These are phyloP conservation scores for Fusarium agapanthi DNA, from an alignment of 2,329 filamentous ascomycete species.

Conservation along the genomic window DNA sequence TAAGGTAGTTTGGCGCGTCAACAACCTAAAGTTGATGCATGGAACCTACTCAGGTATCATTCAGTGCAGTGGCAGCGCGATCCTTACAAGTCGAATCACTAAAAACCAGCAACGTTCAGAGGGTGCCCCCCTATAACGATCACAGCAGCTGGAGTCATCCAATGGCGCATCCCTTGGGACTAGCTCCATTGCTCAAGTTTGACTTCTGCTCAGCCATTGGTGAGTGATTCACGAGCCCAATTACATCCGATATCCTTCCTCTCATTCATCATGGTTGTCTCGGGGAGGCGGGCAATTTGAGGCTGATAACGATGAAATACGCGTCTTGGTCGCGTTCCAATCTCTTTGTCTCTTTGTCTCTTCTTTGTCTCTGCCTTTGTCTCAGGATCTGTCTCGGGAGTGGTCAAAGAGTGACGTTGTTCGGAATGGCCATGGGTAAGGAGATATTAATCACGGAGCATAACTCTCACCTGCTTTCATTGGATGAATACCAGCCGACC, in stretches of 20 bases:
- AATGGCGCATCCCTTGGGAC: neutral
- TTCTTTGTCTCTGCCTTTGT: neutral
- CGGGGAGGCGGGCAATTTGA: neutral
- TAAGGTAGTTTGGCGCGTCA: conserved; percentile 1
- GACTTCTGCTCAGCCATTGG: conserved; percentile 18
- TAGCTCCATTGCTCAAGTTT: conserved; percentile 3
- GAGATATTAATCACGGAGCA: neutral
- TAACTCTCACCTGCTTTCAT: neutral
- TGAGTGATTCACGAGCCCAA: neutral
- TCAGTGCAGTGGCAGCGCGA: neutral
- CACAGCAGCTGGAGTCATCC: neutral
- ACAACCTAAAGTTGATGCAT: neutral
- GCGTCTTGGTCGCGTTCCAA: conserved; percentile 9
- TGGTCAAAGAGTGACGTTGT: neutral
- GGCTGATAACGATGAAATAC: neutral
- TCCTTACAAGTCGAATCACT: neutral
- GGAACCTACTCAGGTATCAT: neutral
- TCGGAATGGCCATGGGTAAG: neutral
- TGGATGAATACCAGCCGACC: neutral
- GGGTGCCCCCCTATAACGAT: neutral
- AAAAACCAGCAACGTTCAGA: neutral
- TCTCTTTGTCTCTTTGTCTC: neutral
- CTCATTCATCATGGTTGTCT: neutral
- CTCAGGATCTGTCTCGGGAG: conserved; percentile 5
- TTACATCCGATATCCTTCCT: neutral